These are phyloP conservation scores for Aspergillus baeticus DNA, from an alignment of 495 filamentous ascomycete genomes.

Conservation along the genomic window DNA sequence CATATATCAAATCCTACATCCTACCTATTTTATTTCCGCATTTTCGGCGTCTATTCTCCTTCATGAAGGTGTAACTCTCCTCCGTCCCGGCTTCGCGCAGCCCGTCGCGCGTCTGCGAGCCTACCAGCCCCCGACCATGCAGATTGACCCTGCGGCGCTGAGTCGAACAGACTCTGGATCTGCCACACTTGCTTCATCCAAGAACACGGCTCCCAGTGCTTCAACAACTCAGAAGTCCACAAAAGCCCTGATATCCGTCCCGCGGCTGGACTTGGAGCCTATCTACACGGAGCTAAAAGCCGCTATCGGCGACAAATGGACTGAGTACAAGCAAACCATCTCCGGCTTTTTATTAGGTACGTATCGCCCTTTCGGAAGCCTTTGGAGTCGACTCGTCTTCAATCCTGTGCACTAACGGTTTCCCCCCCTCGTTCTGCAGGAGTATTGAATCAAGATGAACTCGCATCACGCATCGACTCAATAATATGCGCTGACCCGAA, in stretches of 20 bases:
- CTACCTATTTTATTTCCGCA: conserved; percentile 7
- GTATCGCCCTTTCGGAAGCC: conserved; percentile 22
- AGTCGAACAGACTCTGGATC: conserved; percentile 65
- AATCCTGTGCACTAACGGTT: not conserved
- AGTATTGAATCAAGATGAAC: conserved; percentile 80
- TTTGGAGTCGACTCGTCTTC: not conserved
- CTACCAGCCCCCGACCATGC: conserved; percentile 55
- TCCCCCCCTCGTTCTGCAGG: conserved; percentile 46
- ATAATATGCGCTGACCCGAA: conserved; percentile 68
- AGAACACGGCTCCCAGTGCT: conserved; percentile 57
- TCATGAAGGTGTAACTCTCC: conserved; percentile 45
- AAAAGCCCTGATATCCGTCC: conserved; percentile 63
- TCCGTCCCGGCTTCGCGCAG: conserved; percentile 42
- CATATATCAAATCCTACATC: conserved; percentile 11
- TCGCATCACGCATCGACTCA: conserved; percentile 70
- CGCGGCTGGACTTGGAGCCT: conserved; percentile 88
- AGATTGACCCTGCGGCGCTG: conserved; percentile 83
- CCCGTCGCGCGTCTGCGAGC: conserved; percentile 43
- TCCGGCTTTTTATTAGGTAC: conserved; percentile 79
- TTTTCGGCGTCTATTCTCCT: conserved; percentile 21
- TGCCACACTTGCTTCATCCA: conserved; percentile 58
- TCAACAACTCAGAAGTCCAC: conserved; percentile 53
- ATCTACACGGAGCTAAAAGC: conserved; percentile 83
- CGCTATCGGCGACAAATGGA: conserved; percentile 82
- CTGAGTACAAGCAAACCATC: conserved; percentile 79